Evolutionary conservation across 495 filamentous ascomycete species (phyloP), one percentile per base, ranked within the genome.

Genomic region (Opeltia flavorubescens): DNA sequence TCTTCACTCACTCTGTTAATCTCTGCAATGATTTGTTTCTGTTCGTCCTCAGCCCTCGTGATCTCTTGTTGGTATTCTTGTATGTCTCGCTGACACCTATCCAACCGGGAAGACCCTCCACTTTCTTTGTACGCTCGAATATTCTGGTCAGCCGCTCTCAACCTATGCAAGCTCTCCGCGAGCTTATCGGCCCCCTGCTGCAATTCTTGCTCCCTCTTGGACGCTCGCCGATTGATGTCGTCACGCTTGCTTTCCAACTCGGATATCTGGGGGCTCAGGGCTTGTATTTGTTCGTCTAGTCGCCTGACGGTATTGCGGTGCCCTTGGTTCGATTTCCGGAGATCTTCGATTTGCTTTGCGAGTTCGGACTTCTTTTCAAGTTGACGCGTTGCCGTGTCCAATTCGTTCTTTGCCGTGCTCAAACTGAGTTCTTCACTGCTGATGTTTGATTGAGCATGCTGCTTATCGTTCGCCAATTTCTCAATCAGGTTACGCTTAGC

Each of bases 1-100:
- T 86, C 79, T 38, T 83, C 74, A 26, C 83, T 83, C 20, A 95
- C 69, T 51, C 79, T 80, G 62, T 94, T 94, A 49, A 84, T 76
- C 46, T 78, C 69, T 27, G 68, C 65, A 4, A 78, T 80, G 27
- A 89, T 66, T 35, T 78, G 68, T 24, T 63, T 65, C 59, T 83
- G 75, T 52, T 94, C 83, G 8, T 67, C 62, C 49, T 93, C 80
- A 18, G 80, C 66, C 20, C 70, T 69, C 24, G 63, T 61, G 27
- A 89, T 81, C 29, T 83, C 74, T 40, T 72, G 65, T 53, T 85
- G 74, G 13, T 89, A 68, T 18, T 53, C 58, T 36, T 82, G 68
- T 24, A 94, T 80, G 44, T 85, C 82, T 41, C 71, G 69, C 51
- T 78, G 75, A 55, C 81, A 82, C 23, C 72, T 68, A 12, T 74